Evolutionary conservation across 805 yeast species (phyloP), one percentile per base, ranked within the genome.

Genomic region (Kluyveromyces wickerhamii): DNA sequence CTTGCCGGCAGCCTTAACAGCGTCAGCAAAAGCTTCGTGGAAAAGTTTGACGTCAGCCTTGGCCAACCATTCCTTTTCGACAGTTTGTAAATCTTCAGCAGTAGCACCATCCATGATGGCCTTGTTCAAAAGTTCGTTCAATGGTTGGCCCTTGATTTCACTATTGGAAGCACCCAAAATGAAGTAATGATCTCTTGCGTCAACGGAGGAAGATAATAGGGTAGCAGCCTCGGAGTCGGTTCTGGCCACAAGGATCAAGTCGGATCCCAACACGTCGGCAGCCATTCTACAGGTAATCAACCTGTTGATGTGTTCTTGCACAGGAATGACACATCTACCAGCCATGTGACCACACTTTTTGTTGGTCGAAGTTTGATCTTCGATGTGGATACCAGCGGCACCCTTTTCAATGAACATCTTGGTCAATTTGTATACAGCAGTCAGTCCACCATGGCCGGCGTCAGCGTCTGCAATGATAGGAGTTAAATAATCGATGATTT

Each of bases 291-390:
- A 84, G 32, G 96, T 94, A 45, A 86, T 79, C 59, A 89, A 71
- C 62, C 97, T 77, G 68, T 85, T 87, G 64, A 89, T 84, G 66
- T 89, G 97, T 68, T 89, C 97, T 66, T 87, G 96, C 40, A 87
- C 92, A 44, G 97, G 97, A 43, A 89, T 96, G 49, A 89, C 76
- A 35, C 92, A 96, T 65, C 92, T 86, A 52, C 97, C 97, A 47
- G 95, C 96, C 97, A 89, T 89, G 66, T 89, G 97, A 42, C 97
- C 97, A 69, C 97, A 89, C 68, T 89, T 89, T 65, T 89, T 89
- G 52, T 96, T 89, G 52, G 96, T 96, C 36, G 97, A 95, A 36
- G 96, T 96, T 72, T 89, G 97, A 65, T 89, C 97, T 68, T 89
- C 98, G 59, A 89, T 87, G 62, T 89, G 98, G 53, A 89, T 87